These are phyloP conservation scores for Fraxinus cuspidata DNA, from an alignment of 257 asterid species.

Conservation along the genomic window DNA sequence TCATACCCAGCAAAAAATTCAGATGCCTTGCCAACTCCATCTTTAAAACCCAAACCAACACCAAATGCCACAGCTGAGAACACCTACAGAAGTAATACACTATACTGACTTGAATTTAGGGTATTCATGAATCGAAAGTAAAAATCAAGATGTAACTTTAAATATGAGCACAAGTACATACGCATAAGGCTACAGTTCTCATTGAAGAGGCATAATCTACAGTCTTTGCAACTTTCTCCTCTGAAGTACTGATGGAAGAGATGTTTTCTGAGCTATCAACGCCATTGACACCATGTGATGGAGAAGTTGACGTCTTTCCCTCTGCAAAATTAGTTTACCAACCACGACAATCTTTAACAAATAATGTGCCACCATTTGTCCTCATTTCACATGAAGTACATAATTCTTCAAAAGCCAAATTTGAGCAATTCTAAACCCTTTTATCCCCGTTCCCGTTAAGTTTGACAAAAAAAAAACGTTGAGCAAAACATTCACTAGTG, in stretches of 20 bases:
- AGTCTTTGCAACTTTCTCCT: constrained; percentile 32
- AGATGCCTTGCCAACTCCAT: constrained; percentile 77
- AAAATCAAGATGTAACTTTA: constrained; percentile 9
- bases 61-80: constrained; percentile 90
- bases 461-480: constrained; percentile 4
- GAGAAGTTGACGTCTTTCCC: constrained; percentile 35
- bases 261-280: constrained; percentile 34
- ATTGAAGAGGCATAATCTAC: constrained; percentile 63
- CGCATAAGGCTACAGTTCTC: constrained; percentile 81
- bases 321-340: constrained; percentile 43
- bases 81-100: constrained; percentile 68
- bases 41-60: constrained; percentile 78
- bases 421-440: constrained; percentile 2
- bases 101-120: constrained; percentile 52
- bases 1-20: constrained; percentile 98
- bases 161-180: constrained; percentile 40
- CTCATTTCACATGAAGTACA: constrained; percentile 3
- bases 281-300: constrained; percentile 32
- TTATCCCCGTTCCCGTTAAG: constrained; percentile 4
- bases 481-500: not conserved
- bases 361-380: constrained; percentile 6
- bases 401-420: constrained; percentile 19
- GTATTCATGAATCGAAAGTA: constrained; percentile 25
- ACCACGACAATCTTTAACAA: constrained; percentile 19
- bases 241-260: constrained; percentile 41